Base-by-base conservation (phyloP, 106 monocot species). In the Acorus gramineus region DNA sequence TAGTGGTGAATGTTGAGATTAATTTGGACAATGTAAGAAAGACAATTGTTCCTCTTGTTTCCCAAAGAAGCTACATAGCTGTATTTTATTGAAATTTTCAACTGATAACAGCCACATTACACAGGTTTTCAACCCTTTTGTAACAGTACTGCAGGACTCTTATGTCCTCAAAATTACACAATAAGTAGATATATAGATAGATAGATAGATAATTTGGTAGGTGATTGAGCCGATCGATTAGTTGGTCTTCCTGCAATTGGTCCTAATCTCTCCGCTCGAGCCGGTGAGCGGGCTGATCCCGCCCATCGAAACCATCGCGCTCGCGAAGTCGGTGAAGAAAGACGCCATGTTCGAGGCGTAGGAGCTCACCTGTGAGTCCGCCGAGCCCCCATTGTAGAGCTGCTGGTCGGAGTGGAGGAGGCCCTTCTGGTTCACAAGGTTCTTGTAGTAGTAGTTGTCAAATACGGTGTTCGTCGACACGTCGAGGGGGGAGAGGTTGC, bases 401-500 rank as follows among this genome's bases (percentile, higher is more conserved):
- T 75, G 67, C 69, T 87, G 83, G 42, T 87, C 86, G 6, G 86
- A 87, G 63, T 83, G 83, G 10, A 87, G 74, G 8, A 87, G 70
- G 3, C 83, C 87, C 50, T 80, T 74, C 2, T 80, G 66, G 55
- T 42, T 62, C 54, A 80, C 61, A 54, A 87, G 61, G 56, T 82
- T 62, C 58, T 62, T 64, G 74, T 65, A 87, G 64, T 77, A 87
- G 14, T n/a, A 52, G 45, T 62, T 77, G 56, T 82, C 86, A 5
- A 86, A 80, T 6, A 48, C 5, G 12, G 8, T 61, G 0, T 79
- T 69, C 1, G 72, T 76, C 4, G 42, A 45, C 3, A 61, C 44
- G 8, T 87, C 83, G 2, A 87, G 77, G 1, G 83, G 80, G 2
- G 74, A 53, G 5, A 86, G 50, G 59, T 87, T 80, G 65, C 74